phyloP scores from a whole-genome alignment of 108 stramenopile genomes.

The Nitzschia palea region DNA sequence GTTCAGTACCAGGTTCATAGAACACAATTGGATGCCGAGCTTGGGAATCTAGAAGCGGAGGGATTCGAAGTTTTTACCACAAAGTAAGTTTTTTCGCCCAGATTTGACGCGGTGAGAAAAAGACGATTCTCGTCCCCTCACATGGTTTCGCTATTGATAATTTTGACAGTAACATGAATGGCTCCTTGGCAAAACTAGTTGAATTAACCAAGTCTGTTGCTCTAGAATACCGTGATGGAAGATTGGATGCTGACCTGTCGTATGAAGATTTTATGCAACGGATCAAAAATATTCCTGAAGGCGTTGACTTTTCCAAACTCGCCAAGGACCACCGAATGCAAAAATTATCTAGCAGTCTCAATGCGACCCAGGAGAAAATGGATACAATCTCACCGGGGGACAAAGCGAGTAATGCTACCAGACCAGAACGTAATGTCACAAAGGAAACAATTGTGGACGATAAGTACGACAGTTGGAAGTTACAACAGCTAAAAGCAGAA shows the following conservation, averaged over 20 bases:
- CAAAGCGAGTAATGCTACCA: neutral
- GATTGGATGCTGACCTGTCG: conserved; percentile 6
- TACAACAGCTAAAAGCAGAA: conserved; percentile 36
- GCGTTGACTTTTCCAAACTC: conserved; percentile 24
- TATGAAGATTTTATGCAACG: conserved; percentile 21
- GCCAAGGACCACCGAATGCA: conserved; percentile 12
- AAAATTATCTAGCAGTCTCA: neutral
- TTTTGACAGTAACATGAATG: conserved; percentile 3
- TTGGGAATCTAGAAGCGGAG: conserved; percentile 27
- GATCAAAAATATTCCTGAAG: conserved; percentile 20
- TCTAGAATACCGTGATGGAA: conserved; percentile 10
- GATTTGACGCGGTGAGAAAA: too few species aligned
- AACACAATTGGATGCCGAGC: conserved; percentile 20
- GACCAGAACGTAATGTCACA: neutral
- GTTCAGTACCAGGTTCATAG: conserved; percentile 12
- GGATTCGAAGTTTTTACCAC: conserved; percentile 36
- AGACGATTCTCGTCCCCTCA: too few species aligned
- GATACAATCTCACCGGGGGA: too few species aligned
- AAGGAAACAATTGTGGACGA: neutral
- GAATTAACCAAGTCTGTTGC: conserved; percentile 13
- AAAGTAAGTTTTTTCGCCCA: neutral
- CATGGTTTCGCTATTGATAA: too few species aligned
- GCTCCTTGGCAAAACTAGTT: conserved; percentile 15
- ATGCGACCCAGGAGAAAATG: too few species aligned
- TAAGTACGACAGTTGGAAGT: conserved; percentile 31